A percentile compares a stretch with the other conserved stretches of the same genome.
These are phyloP conservation scores for Senna siamea DNA, from an alignment of 306 rosid genomes.

Conservation along the genomic window DNA sequence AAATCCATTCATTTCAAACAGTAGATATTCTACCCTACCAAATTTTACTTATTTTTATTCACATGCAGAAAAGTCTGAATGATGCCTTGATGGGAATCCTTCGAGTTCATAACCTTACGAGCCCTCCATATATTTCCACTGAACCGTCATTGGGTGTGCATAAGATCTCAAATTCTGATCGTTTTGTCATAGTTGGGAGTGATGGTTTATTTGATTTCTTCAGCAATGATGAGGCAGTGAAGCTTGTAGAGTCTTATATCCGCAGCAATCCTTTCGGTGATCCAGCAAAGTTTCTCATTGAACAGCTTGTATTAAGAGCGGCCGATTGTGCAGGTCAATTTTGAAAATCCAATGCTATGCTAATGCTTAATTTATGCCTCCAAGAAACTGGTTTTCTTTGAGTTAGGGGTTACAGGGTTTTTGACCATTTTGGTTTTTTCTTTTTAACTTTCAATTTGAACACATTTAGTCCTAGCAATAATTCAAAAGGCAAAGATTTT, in stretches of 20 bases:
- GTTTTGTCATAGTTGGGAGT: slow-evolving; percentile 81
- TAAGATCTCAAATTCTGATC: slow-evolving; percentile 70
- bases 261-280: slow-evolving; percentile 75
- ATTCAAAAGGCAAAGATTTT: too few relatives aligned
- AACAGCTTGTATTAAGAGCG: slow-evolving; percentile 81
- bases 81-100: slow-evolving; percentile 99
- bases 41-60: slow-evolving; percentile 29
- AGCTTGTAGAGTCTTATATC: slow-evolving; percentile 79
- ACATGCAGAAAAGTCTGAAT: slow-evolving; percentile 77
- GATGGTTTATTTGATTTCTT: slow-evolving; percentile 98
- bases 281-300: slow-evolving; percentile 90
- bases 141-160: slow-evolving; percentile 80
- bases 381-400: neutral
- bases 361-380: slow-evolving; percentile 7
- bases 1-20: neutral
- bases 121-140: slow-evolving; percentile 92
- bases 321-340: slow-evolving; percentile 76
- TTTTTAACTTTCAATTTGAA: neutral
- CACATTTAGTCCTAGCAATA: neutral
- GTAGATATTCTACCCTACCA: slow-evolving; percentile 6
- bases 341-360: slow-evolving; percentile 25
- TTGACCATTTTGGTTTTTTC: neutral
- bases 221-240: slow-evolving; percentile 83
- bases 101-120: slow-evolving; percentile 79
- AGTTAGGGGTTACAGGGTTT: neutral